Conservation (phyloP, 768 basidiomycete genomes). For the Podaxis mareebaensis region DNA sequence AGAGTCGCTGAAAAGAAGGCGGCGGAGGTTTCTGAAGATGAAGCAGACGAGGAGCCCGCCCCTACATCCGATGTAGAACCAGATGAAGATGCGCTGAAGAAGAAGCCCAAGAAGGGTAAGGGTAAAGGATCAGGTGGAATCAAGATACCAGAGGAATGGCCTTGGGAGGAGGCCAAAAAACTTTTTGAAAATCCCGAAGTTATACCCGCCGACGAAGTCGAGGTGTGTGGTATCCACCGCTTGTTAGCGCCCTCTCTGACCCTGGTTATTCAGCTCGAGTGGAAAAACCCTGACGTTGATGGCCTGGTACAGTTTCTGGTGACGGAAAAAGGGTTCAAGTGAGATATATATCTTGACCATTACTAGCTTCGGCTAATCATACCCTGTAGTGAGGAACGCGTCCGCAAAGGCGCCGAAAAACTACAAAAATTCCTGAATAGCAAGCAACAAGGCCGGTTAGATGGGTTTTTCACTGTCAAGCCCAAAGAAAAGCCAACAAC, state of each 20-base stretch:
- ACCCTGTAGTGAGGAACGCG: constrained; percentile 85
- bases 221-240: constrained; percentile 52
- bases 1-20: constrained; percentile 49
- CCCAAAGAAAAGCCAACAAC: constrained; percentile 47
- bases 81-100: constrained; percentile 34
- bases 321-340: constrained; percentile 97
- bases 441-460: constrained; percentile 96
- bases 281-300: constrained; percentile 91
- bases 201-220: constrained; percentile 77
- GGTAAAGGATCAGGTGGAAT: constrained; percentile 78
- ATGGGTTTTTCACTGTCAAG: constrained; percentile 89
- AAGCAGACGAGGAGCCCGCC: constrained; percentile 22
- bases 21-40: constrained; percentile 32
- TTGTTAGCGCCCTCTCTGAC: not conserved
- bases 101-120: constrained; percentile 43
- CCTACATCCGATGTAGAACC: constrained; percentile 19
- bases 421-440: constrained; percentile 81
- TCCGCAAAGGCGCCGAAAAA: constrained; percentile 93
- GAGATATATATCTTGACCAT: constrained; percentile 26
- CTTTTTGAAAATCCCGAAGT: constrained; percentile 92
- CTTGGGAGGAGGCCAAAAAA: constrained; percentile 93
- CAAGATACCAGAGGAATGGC: constrained; percentile 91
- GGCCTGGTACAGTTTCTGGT: constrained; percentile 94
- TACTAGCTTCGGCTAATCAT: constrained; percentile 8
- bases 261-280: constrained; percentile 68